Conservation (phyloP, 805 yeast species). For the Brettanomyces bruxellensis region DNA sequence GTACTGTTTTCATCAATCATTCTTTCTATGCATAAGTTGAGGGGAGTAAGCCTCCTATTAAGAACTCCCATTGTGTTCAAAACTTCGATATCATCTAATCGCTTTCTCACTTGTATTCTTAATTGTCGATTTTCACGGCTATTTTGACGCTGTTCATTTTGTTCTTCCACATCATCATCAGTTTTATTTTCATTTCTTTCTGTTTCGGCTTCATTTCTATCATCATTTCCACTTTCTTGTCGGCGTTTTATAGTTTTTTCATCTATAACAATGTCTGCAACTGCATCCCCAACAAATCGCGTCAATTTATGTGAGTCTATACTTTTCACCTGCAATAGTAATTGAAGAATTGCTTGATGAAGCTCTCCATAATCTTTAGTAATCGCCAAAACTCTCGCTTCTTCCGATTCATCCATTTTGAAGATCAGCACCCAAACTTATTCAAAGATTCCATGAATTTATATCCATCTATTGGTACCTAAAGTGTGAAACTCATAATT, state of each 20-base stretch:
- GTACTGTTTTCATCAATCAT: conserved; percentile 1
- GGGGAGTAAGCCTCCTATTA: background rate
- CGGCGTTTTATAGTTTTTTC: background rate
- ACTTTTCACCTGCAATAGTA: background rate
- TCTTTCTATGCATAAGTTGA: background rate
- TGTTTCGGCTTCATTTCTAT: background rate
- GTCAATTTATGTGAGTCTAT: background rate
- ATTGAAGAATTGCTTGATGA: conserved; percentile 1
- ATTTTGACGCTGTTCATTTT: background rate
- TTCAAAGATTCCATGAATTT: no score
- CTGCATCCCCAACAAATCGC: background rate
- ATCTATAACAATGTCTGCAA: background rate
- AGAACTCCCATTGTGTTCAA: background rate
- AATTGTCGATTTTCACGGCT: background rate
- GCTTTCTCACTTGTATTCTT: no score
- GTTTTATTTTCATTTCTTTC: background rate
- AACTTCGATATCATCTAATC: no score
- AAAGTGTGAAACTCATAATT: no score
- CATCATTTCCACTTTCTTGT: background rate
- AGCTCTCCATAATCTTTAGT: background rate
- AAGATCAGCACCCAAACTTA: no score
- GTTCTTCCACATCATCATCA: background rate
- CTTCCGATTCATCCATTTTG: no score
- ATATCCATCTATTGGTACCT: no score
- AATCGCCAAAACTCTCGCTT: no score